Base-by-base conservation (phyloP, 805 yeast genomes). In the Barnettozyma vustinii region DNA sequence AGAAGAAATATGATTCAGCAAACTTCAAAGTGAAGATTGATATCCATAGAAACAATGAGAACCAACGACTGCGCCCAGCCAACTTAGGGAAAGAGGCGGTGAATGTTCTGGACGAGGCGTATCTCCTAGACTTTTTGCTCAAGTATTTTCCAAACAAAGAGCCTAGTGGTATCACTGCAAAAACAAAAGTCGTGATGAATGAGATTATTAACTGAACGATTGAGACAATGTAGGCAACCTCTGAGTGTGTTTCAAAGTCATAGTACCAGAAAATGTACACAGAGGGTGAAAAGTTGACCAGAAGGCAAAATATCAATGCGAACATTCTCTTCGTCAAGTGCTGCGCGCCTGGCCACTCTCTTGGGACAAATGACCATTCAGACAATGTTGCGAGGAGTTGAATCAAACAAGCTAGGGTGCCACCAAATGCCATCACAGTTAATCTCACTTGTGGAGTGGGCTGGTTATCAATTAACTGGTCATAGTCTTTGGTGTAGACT, bases 1-100 rank as follows among this genome's bases (percentile, higher is more conserved):
- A 69, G 57, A 85, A 87, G 65, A 85, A 85, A 63, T 87, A 87
- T 0, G 95, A 87, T 61, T 87, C 96, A 30, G 79, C 58, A 55
- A 81, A 83, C 60, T 87, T 87, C 1, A 87, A 80, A 5, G 72
- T 52, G 55, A 86, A 85, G 0, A 87, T 82, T 1, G 79, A 73
- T 10, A 76, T 37, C 90, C 95, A 86, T 52, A 87, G 67, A 0
- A 83, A 79, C 56, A 76, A 72, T 0, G 95, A 87, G 9, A 87
- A 77, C 57, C 80, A 67, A 47, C 69, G 67, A 51, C 79, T 81
- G 40, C 80, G 69, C 0, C 84, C 84, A 15, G 62, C 64, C 7
- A 86, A 67, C 23, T 62, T 57, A 42, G 81, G 78, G 54, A 83
- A 78, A 12, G 81, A 75, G 2, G 82, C 77, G 0, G 89, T 81